Conservation (phyloP, 257 asterid species). For the Coffea eugenioides region DNA sequence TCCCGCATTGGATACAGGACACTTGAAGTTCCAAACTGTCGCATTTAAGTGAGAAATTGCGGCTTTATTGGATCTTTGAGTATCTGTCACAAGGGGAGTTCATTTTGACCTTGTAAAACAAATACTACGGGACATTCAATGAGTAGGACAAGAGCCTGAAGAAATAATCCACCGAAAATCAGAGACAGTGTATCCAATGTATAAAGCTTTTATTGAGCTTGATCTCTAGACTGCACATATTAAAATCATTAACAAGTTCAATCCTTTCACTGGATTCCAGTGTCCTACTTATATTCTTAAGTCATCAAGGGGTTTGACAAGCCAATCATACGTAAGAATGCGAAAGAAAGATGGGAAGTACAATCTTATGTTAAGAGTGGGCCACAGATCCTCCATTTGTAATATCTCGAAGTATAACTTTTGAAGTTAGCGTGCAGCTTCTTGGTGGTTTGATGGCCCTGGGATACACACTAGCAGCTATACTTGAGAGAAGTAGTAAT, state of each 20-base stretch:
- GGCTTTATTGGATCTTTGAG: slow-evolving; percentile 90
- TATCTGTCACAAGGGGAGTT: slow-evolving; percentile 98
- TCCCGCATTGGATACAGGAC: slow-evolving; percentile 94
- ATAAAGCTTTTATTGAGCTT: slow-evolving; percentile 98
- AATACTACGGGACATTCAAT: slow-evolving; percentile 93
- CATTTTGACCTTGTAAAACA: slow-evolving; percentile 98
- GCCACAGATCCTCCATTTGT: slow-evolving; percentile 90
- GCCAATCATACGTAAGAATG: slow-evolving; percentile 98
- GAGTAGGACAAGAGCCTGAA: slow-evolving; percentile 99
- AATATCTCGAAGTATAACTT: slow-evolving; percentile 94
- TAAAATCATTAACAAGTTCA: slow-evolving; percentile 84
- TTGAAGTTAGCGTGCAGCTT: slow-evolving; percentile 98
- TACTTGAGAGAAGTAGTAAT: slow-evolving; percentile 86
- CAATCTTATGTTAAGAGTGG: slow-evolving; percentile 99
- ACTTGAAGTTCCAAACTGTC: slow-evolving; percentile 84
- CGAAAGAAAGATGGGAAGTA: slow-evolving; percentile 94
- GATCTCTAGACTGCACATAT: slow-evolving; percentile 95
- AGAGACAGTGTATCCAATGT: slow-evolving; percentile 98
- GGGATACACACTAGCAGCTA: slow-evolving; percentile 94
- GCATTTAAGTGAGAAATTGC: slow-evolving; percentile 79
- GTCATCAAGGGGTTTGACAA: slow-evolving; percentile 71
- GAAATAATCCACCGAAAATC: slow-evolving; percentile 97
- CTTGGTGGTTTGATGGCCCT: slow-evolving; percentile 99
- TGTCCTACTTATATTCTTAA: slow-evolving; percentile 85
- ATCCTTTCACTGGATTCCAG: slow-evolving; percentile 97